Evolutionary conservation across 202 grass and related monocot genomes (phyloP), one percentile per base, ranked within the genome.

Genomic region (Schoenoplectus triqueter): DNA sequence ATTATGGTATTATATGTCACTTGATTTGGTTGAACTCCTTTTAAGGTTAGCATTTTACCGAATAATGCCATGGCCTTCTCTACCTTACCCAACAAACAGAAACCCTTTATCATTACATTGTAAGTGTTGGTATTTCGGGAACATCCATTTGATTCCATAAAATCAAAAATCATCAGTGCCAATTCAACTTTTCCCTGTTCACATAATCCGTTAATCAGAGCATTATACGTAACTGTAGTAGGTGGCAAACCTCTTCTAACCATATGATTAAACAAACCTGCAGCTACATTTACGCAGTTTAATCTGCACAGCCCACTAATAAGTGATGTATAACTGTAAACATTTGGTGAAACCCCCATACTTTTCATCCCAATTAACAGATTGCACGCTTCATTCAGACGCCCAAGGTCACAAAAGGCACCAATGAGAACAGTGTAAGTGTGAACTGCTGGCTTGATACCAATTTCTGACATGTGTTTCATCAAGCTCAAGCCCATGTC

Each of bases 251-350:
- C 88, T 85, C 82, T 85, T 88, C 75, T 89, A 60, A 83, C 42
- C 92, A 94, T 93, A 40, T 87, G 87, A 77, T 92, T 82, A 84
- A 93, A 93, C 85, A 94, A 86, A 19, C 88, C 87, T 68, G 92
- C 71, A 70, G 87, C 83, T 72, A 92, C 45, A 62, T 86, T 87
- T 60, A 92, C 64, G 18, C 81, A 59, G 63, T 81, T 81, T 49
- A 87, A 83, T 76, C 85, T 86, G 73, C 76, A 83, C 14, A 87
- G 45, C 66, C 86, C 90, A 64, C 85, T 78, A 19, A 92, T 91
- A 81, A 97, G 82, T 40, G 88, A 84, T 11, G 89, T 88, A 67
- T 85, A 86, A 39, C 66, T 89, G 47, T 89, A 86, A n/a, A 87
- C 86, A 90, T 89, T 92, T 51, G 85, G 90, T 22, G 78, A 22